Base-by-base conservation (phyloP, 2,329 filamentous ascomycete genomes). In the Beauveria varroae region DNA sequence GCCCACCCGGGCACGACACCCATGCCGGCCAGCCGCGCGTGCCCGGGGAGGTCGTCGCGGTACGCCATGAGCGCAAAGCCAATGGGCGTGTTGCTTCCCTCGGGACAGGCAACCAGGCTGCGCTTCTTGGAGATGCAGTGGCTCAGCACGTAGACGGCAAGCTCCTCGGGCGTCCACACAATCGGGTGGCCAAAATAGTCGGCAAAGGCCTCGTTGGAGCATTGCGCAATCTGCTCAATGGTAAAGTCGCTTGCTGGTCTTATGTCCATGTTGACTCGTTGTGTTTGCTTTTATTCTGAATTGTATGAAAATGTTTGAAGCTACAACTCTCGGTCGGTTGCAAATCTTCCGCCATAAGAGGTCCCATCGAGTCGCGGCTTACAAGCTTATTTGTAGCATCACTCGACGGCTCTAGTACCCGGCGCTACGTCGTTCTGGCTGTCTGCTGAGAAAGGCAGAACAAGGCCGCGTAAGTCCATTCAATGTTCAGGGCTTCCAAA, bases 1-100 rank as follows among this genome's bases (percentile, higher is more conserved):
- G 62, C 64, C n/a, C 49, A 58, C 3, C 49, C 12, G 1, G 63
- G 61, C 41, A 66, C 59, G 14, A 68, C 64, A n/a, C 64, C 67
- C 61, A 68, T 65, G 51, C 59, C 37, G 3, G 61, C 64, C 0
- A 68, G 56, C n/a, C 67, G 64, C 5, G 58, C 55, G 28, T 66
- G 58, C 3, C 43, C 49, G 9, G 66, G 65, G 12, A 64, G 64
- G 46, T 67, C 67, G 7, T 62, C 57, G 5, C 65, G 57, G 26
- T 57, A 49, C 1, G 67, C 64, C 20, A 68, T 63, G 37, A 68
- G 57, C n/a, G 46, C 62, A 24, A 68, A 67, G 1, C 62, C 66
- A 5, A 67, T 26, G 12, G 64, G 58, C 37, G 63, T 63, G 20
- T 60, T 47, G 47, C 14, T 50, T 26, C 40, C 58, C 5, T 57